A percentile compares a stretch with the other conserved stretches of the same genome.
Evolutionary conservation across 169 alveolate species (phyloP).

Genomic region (Neospora caninum): DNA sequence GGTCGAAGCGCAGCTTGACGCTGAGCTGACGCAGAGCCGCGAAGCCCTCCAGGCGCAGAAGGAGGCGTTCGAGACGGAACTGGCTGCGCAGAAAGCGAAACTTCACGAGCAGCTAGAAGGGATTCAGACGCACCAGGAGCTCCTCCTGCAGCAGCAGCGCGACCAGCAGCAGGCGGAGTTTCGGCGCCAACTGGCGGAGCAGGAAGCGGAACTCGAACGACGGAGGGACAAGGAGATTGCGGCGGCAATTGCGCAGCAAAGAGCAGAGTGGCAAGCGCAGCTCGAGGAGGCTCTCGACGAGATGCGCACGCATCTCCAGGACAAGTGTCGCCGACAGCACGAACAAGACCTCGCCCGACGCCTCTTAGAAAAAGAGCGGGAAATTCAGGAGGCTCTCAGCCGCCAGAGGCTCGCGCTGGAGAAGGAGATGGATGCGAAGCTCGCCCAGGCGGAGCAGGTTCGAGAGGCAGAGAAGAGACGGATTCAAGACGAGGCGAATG

Average conservation of each 20-base stretch:
- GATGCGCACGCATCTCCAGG: neutral
- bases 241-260: neutral
- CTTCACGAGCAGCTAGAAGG: neutral
- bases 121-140: neutral
- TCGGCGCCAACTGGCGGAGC: neutral
- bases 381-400: neutral
- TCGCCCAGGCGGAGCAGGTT: neutral
- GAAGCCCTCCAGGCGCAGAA: neutral
- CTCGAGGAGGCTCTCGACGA: neutral
- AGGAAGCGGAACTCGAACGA: neutral
- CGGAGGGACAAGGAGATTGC: neutral
- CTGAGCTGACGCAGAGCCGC: neutral
- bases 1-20: neutral
- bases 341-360: neutral
- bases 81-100: neutral
- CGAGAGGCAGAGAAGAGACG: neutral
- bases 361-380: neutral
- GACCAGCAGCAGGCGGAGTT: neutral
- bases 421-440: neutral
- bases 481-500: neutral
- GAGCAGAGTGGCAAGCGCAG: neutral
- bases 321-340: neutral
- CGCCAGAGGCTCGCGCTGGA: neutral
- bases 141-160: neutral
- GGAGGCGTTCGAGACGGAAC: neutral